These are phyloP conservation scores for Aspergillus latus DNA, from an alignment of 2,329 filamentous ascomycete genomes.

Conservation along the genomic window DNA sequence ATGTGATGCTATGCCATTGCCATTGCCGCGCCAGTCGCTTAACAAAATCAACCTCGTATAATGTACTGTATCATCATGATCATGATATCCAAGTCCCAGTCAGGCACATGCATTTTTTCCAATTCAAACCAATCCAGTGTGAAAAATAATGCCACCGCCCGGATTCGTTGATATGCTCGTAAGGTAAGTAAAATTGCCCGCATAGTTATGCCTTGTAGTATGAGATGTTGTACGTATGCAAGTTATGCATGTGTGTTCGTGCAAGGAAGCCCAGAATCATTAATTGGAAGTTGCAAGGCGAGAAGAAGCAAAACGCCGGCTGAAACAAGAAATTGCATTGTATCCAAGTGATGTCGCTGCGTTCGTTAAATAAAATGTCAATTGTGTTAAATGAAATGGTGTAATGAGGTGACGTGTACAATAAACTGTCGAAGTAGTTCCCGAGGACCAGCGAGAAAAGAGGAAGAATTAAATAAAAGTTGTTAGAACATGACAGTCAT, in stretches of 20 bases:
- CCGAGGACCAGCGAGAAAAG: constrained; percentile 3
- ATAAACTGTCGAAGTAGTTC: constrained; percentile 10
- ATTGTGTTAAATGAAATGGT: constrained; percentile 10
- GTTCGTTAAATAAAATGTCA: constrained; percentile 21
- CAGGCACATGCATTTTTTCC: not conserved
- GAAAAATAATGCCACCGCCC: too few species aligned
- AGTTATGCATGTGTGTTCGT: not conserved
- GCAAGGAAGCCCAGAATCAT: not conserved
- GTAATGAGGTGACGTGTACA: not conserved
- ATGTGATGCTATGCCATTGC: constrained; percentile 4
- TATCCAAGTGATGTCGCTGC: constrained; percentile 25
- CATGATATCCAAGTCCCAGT: not conserved
- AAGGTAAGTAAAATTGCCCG: not conserved
- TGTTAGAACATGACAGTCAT: constrained; percentile 20
- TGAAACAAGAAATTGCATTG: constrained; percentile 16
- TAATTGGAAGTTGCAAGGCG: not conserved
- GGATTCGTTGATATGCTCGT: not conserved
- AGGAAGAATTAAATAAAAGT: not conserved
- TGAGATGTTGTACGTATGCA: constrained; percentile 6
- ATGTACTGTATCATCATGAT: constrained; percentile 6
- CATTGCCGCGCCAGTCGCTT: constrained; percentile 3
- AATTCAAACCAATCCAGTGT: not conserved
- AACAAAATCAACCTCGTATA: constrained; percentile 11
- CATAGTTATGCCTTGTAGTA: not conserved
- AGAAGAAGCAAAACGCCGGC: constrained; percentile 22